Evolutionary conservation across 1,284 basidiomycete genomes (phyloP), one percentile per base, ranked within the genome.

Genomic region (Trametes hirsuta): DNA sequence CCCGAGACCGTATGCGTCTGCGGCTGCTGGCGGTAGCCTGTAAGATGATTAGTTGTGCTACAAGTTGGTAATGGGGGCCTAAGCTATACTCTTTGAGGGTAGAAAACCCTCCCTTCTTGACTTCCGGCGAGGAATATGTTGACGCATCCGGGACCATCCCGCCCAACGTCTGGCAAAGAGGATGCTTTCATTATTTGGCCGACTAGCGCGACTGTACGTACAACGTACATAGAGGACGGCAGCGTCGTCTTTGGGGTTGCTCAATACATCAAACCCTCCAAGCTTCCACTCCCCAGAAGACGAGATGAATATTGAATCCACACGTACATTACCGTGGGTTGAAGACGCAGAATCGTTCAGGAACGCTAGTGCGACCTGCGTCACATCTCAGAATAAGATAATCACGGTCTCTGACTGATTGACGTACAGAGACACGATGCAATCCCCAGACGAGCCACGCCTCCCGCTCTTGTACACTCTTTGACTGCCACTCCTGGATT

Each of bases 381-480:
- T 1, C 30, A 30, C 11, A 48, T 24, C 53, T 45, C 14, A 54
- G 14, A 25, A 34, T n/a, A 6, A 30, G 12, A 2, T 46, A 6
- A 10, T 25, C 11, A 1, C n/a, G 2, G 37, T n/a, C 12, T 6
- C 35, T 12, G 6, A 11, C 15, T 18, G 3, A n/a, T 40, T n/a
- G 36, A 82, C 90, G 69, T 63, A 96, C 94, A 61, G 94, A 91
- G 61, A 98, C 84, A 53, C 93, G 85, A 76, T 95, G 92, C 15
- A 98, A 76, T 6, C 97, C 97, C 97, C 97, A 99, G 3, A 95
- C 76, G 37, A 97, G 76, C 94, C 95, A 98, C 65, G 97, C 93
- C 66, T 94, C 89, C 63, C 79, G 81, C 62, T 88, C 88, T 64
- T 84, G 86, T 48, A 77, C 79, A 68, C 76, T 81, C 68, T 88